phyloP scores from a whole-genome alignment of 2,329 filamentous ascomycete species.

The Fusarium incarnatum region DNA sequence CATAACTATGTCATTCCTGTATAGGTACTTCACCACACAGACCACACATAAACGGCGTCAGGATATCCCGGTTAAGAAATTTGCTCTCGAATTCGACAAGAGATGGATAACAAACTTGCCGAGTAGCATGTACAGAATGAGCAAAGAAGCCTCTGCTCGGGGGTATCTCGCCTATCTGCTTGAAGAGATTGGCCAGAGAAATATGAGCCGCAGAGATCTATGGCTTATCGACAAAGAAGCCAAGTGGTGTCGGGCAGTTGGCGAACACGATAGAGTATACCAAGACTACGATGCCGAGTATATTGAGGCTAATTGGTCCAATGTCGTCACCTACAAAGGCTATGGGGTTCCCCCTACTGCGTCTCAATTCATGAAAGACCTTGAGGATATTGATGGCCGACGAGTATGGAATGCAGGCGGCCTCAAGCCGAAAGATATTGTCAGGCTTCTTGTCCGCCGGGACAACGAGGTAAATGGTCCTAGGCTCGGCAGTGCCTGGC shows the following conservation, averaged over 20 bases:
- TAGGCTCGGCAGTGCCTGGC: no score
- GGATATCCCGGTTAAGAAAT: no score
- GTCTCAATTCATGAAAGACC: not conserved
- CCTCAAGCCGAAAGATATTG: not conserved
- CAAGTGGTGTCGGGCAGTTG: not conserved
- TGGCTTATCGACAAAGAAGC: conserved; percentile 2
- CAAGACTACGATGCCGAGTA: conserved; percentile 3
- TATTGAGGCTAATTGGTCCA: not conserved
- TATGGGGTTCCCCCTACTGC: no score
- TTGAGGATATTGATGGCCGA: no score
- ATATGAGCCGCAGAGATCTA: fast-evolving
- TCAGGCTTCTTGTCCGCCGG: not conserved
- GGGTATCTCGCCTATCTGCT: not conserved
- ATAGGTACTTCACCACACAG: no score
- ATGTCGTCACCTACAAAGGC: not conserved
- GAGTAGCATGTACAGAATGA: not conserved
- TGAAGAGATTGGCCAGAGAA: fast-evolving
- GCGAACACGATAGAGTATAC: not conserved
- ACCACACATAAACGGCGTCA: no score
- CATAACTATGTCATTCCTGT: no score
- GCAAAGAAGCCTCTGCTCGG: not conserved
- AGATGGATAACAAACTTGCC: no score
- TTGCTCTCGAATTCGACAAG: no score
- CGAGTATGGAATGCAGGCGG: no score
- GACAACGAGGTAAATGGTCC: not conserved